Evolutionary conservation across 139 green algal genomes (phyloP), one percentile per base, ranked within the genome.

Genomic region (Desmodesmus armatus): DNA sequence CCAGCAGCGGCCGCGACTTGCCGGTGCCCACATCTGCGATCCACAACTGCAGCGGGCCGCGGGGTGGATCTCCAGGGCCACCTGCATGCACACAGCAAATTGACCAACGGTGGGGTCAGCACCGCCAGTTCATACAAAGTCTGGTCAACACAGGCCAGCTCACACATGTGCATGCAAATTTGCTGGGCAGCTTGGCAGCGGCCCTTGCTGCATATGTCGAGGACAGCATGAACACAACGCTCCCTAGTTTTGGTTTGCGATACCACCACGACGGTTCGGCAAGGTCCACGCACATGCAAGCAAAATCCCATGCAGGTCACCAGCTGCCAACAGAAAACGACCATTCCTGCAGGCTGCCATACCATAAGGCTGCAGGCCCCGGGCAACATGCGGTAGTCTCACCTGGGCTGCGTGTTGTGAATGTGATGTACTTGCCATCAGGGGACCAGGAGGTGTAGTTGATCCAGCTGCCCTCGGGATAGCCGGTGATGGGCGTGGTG

Each of bases 11-110:
- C 33, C 91, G 86, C 0, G 96, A 93, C 81, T 88, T 43, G 55
- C 91, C 86, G 0, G 91, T 95, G 6, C 85, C 82, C 5, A 92
- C 84, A 81, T 99, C 94, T 0, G 95, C 97, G 19, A 98, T 88
- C 95, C 95, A 99, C 35, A 99, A 91, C 87, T 95, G 75, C 87
- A 98, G 89, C 11, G 96, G 94, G 25, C 73, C 41, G 0, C 94
- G 87, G 0, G 95, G 90, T 0, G 92, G 85, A 67, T 95, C 93
- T 19, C 43, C 53, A 1, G 92, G 88, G 19, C 88, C 90, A 23
- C 91, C 67, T 82, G 75, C 9, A 27, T 13, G 44, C 29, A 78
- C 2, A 53, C 9, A 55, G 47, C 47, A 80, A 58, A 67, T 35
- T 0, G 7, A 67, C 23, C 58, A 67, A 2, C 58, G 13, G 21